Base-by-base conservation (phyloP, 176 grass and related monocot species). In the Phyllostachys edulis region DNA sequence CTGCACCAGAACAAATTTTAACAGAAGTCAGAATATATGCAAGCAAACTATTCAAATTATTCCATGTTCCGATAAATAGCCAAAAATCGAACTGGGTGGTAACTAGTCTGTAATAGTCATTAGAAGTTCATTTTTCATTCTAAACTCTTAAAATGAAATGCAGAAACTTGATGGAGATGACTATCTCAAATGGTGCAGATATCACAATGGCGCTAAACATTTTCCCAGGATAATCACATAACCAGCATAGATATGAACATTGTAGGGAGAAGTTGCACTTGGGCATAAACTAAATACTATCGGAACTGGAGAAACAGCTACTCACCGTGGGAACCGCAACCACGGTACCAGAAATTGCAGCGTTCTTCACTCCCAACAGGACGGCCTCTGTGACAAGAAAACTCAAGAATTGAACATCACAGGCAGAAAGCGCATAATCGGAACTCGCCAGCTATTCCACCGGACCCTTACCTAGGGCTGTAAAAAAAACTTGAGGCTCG, bases 281-380 rank as follows among this genome's bases (percentile, higher is more conserved):
- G 29, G 29, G 29, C 16, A 67, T 80, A 77, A 70, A 69, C 16
- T 57, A 59, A 7, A 57, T 12, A 46, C 3, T 67, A 4, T 7
- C 41, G n/a, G 9, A 18, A 61, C 50, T 2, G 23, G 39, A 63
- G 17, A 83, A 61, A 73, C 14, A 91, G 41, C n/a, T 81, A 87
- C 65, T 0, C 82, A 91, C 96, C 56, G 96, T 98, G 54, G 96
- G 96, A 64, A 95, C 83, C 0, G 93, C 96, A 42, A 90, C 93
- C 37, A 88, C 67, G 18, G 54, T 29, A 78, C 92, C 83, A 67
- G 87, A 44, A 36, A 98, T 86, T 5, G 84, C 73, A 9, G 87
- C 96, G 1, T 92, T 98, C 93, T 90, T 94, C 27, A 86, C 68
- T 89, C 93, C 96, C 24, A 84, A 78, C n/a, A 62, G 56, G 41